Evolutionary conservation across 805 yeast species (phyloP), one percentile per base, ranked within the genome.

Genomic region (Sugiyamaella chiloensis): DNA sequence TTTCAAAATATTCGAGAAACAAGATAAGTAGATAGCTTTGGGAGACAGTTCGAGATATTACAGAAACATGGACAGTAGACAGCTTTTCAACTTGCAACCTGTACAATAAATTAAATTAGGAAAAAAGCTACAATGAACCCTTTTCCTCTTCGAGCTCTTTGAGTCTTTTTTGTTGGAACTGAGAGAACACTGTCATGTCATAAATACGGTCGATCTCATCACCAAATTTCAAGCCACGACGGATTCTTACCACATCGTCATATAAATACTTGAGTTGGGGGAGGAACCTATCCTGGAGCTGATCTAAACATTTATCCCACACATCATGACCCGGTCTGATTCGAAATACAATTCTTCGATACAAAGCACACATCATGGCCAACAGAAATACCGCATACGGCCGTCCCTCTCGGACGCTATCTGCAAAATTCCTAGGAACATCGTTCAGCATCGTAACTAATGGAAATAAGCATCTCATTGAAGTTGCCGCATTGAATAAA

Each of bases 351-450:
- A 14, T 17, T 9, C 36, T 36, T 30, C 45, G 23, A 26, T 29
- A 42, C 20, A 42, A 4, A 12, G 24, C 20, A 14, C 45, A 20
- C 20, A 42, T 29, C 2, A 29, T 21, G 11, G 26, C 26, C 26
- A 24, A 37, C 5, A 42, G 7, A 12, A 42, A 21, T 12, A 42
- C 24, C 3, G 42, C 42, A 24, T 16, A 24, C 2, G 42, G 42
- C 5, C 42, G 42, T 9, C 32, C 7, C 31, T n/a, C 32, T 8
- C 32, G 12, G 19, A 20, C 23, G 27, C 27, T 11, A 26, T 8
- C 11, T 11, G 29, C 7, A 7, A 26, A 7, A 7, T 26, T 26
- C 9, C 9, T 26, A 26, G 29, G 29, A 7, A 26, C 7, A 7
- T 7, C 29, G 11, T 11, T 11, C 9, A 11, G 9, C 29, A 26